These are phyloP conservation scores for Fomitopsis pulvina DNA, from an alignment of 768 basidiomycete genomes.

Conservation along the genomic window DNA sequence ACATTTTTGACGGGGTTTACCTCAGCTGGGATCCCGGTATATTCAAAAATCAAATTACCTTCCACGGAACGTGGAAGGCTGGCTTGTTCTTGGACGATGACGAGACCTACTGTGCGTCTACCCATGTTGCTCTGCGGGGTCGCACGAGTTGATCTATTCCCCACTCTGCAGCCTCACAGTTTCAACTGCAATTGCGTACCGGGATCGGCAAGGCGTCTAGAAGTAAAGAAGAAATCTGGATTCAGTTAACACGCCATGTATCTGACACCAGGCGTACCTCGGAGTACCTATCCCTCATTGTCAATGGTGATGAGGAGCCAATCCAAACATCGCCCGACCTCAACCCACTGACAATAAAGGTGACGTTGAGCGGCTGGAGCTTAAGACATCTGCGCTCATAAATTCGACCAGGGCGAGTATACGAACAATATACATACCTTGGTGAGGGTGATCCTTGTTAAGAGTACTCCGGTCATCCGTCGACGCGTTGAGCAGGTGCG, in stretches of 20 bases:
- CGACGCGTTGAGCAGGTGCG: no score
- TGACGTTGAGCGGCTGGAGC: conserved; percentile 7
- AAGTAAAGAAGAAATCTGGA: conserved; percentile 54
- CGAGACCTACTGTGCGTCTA: not conserved
- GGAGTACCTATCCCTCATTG: conserved; percentile 60
- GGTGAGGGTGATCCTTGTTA: conserved; percentile 17
- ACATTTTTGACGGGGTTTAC: conserved; percentile 74
- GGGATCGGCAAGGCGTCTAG: not conserved
- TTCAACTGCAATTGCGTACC: conserved; percentile 33
- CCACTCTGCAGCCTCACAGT: conserved; percentile 27
- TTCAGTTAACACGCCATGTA: conserved; percentile 76
- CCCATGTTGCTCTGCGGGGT: not conserved
- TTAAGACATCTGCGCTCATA: not conserved
- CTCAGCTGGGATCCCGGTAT: conserved; percentile 79
- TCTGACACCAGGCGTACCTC: conserved; percentile 46
- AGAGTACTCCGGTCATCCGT: not conserved
- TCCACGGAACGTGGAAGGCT: conserved; percentile 51
- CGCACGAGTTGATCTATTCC: not conserved
- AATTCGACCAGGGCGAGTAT: conserved; percentile 27
- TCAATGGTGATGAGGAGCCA: conserved; percentile 37
- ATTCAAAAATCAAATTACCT: conserved; percentile 40
- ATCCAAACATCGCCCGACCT: not conserved
- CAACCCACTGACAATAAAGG: conserved; percentile 4
- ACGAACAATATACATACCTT: conserved; percentile 41
- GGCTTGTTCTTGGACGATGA: not conserved